A percentile compares a stretch with the other conserved stretches of the same genome.
phyloP scores from a whole-genome alignment of 257 asterid genomes.

The Solanum bulbocastanum region DNA sequence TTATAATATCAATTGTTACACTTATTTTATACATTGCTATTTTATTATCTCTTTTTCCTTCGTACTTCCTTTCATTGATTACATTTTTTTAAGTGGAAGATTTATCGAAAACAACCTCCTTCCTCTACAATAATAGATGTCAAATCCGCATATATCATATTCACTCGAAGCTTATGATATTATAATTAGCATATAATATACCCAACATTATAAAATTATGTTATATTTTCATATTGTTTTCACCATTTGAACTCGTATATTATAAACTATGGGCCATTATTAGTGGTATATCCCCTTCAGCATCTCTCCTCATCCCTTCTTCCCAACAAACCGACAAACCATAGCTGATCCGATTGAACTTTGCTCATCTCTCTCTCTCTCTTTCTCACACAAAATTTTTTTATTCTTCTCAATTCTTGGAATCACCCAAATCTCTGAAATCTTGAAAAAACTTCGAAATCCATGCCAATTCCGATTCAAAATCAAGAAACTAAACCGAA shows the following conservation, averaged over 20 bases:
- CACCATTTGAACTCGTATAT: fast-evolving
- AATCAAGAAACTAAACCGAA: constrained; percentile 1
- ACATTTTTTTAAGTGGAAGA: fast-evolving
- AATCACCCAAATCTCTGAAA: background rate
- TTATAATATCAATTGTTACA: too few species aligned
- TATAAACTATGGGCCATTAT: background rate
- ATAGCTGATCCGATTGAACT: background rate
- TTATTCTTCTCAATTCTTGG: background rate
- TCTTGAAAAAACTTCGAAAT: background rate
- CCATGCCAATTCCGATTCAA: background rate
- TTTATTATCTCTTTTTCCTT: too few species aligned
- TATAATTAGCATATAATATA: too few species aligned
- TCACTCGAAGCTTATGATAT: too few species aligned
- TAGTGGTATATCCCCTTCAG: background rate
- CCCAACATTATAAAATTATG: too few species aligned
- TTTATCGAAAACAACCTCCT: too few species aligned
- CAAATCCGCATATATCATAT: too few species aligned
- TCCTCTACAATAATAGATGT: too few species aligned
- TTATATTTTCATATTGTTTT: too few species aligned
- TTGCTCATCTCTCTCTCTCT: background rate
- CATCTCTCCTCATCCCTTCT: background rate
- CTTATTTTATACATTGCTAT: too few species aligned
- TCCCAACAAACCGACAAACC: background rate
- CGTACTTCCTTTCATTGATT: too few species aligned
- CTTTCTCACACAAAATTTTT: background rate